These are phyloP conservation scores for Termitomyces sp. DNA, from an alignment of 768 basidiomycete genomes.

Conservation along the genomic window DNA sequence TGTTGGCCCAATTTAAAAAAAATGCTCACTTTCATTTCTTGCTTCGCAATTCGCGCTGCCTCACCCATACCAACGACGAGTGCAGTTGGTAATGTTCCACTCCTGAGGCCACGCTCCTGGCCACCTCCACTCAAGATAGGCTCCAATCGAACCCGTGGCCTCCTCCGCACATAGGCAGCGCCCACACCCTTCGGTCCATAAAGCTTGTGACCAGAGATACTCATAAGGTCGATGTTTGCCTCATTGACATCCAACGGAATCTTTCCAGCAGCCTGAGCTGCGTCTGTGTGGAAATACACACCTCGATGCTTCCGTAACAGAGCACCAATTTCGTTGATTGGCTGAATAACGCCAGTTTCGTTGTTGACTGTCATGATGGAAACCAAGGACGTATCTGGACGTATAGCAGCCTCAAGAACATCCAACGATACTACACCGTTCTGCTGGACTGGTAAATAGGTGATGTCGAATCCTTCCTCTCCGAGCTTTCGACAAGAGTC, in stretches of 20 bases:
- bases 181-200: conserved; percentile 98
- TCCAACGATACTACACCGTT: conserved; percentile 82
- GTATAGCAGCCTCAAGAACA: conserved; percentile 81
- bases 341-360: conserved; percentile 98
- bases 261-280: conserved; percentile 93
- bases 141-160: conserved; percentile 91
- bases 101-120: conserved; percentile 92
- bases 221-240: conserved; percentile 93
- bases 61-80: conserved; percentile 93
- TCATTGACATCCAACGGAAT: conserved; percentile 91
- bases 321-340: conserved; percentile 90
- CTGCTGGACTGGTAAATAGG: conserved; percentile 90
- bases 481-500: conserved; percentile 95
- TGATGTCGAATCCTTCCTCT: conserved; percentile 97
- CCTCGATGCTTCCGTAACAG: conserved; percentile 84
- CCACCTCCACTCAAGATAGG: conserved; percentile 95
- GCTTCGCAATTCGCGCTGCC: conserved; percentile 86
- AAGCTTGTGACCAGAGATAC: conserved; percentile 95
- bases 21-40: conserved; percentile 86
- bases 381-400: conserved; percentile 90
- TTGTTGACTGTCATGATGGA: conserved; percentile 99
- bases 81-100: conserved; percentile 89
- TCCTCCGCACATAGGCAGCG: conserved; percentile 87
- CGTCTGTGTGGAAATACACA: conserved; percentile 95
- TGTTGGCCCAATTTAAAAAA: conserved; percentile 13